These are phyloP conservation scores for Fusarium dlaminii DNA, from an alignment of 2,329 filamentous ascomycete species.

Conservation along the genomic window DNA sequence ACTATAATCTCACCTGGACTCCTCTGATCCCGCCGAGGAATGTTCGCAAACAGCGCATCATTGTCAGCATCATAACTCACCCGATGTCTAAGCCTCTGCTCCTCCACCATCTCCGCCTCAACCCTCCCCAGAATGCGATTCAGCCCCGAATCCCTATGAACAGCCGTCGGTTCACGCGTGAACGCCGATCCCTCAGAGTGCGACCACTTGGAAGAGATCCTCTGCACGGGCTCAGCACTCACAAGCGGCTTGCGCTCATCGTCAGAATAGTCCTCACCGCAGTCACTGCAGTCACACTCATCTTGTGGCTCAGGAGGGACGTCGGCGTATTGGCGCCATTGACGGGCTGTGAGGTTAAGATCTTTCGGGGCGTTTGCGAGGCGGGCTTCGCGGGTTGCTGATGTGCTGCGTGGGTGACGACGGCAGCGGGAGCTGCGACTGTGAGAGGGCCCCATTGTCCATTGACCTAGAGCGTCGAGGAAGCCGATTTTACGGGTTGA, in stretches of 20 bases:
- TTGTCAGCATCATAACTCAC: slow-evolving; percentile 24
- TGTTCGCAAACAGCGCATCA: slow-evolving; percentile 28
- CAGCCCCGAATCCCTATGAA: neutral
- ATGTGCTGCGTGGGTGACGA: neutral
- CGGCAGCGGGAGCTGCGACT: neutral
- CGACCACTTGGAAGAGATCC: slow-evolving; percentile 14
- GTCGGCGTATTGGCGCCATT: slow-evolving; percentile 6
- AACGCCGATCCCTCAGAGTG: neutral
- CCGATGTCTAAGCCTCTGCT: neutral
- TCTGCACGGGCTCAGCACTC: neutral
- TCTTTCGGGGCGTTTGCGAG: slow-evolving; percentile 2
- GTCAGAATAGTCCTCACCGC: neutral
- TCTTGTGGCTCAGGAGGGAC: neutral
- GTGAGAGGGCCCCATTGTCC: neutral
- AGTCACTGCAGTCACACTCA: neutral
- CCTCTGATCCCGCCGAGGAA: slow-evolving; percentile 15
- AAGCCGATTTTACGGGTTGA: neutral
- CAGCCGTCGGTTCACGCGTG: neutral
- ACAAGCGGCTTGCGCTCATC: neutral
- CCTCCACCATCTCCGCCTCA: neutral
- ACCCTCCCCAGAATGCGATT: neutral
- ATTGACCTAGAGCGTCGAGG: slow-evolving; percentile 16
- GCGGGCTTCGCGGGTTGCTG: neutral
- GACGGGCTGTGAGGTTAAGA: slow-evolving; percentile 4
- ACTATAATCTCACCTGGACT: slow-evolving; percentile 22